Percentiles rank a stretch among this genome's conserved stretches.
Conservation (phyloP, 495 filamentous ascomycete genomes). For the Arthonia radiata region DNA sequence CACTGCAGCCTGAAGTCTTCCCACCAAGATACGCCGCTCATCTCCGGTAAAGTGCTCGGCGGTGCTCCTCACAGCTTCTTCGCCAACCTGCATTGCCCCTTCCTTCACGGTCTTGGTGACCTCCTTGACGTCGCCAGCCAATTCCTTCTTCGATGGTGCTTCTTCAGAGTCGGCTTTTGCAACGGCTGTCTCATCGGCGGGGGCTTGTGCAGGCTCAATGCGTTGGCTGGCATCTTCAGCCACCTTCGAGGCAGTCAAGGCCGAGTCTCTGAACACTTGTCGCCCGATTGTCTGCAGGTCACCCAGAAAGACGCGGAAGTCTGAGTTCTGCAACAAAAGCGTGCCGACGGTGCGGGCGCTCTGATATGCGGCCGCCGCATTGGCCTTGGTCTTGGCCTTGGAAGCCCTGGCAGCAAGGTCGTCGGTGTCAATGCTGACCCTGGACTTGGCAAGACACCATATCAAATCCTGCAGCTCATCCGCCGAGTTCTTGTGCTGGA, state of each 20-base stretch:
- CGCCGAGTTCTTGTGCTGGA: slow-evolving; percentile 56
- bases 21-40: slow-evolving; percentile 45
- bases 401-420: slow-evolving; percentile 37
- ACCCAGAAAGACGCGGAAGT: slow-evolving; percentile 70
- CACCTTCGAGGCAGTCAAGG: slow-evolving; percentile 44
- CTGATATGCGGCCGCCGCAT: slow-evolving; percentile 58
- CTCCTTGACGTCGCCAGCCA: slow-evolving; percentile 35
- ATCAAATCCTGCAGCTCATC: slow-evolving; percentile 81
- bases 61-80: slow-evolving; percentile 37
- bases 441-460: slow-evolving; percentile 57
- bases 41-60: slow-evolving; percentile 41
- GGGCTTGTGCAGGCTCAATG: slow-evolving; percentile 38
- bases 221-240: slow-evolving; percentile 49
- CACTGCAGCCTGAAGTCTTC: slow-evolving; percentile 55
- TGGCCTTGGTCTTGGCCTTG: slow-evolving; percentile 43
- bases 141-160: slow-evolving; percentile 29
- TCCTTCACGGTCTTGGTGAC: slow-evolving; percentile 36
- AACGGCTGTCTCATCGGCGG: slow-evolving; percentile 28
- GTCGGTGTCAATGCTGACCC: slow-evolving; percentile 39
- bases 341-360: slow-evolving; percentile 66
- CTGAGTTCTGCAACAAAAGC: slow-evolving; percentile 65
- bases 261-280: slow-evolving; percentile 72
- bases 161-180: slow-evolving; percentile 25
- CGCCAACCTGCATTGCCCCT: slow-evolving; percentile 38
- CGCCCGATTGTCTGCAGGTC: slow-evolving; percentile 57